These are phyloP conservation scores for Gossypium longicalyx DNA, from an alignment of 345 rosid genomes.

Conservation along the genomic window DNA sequence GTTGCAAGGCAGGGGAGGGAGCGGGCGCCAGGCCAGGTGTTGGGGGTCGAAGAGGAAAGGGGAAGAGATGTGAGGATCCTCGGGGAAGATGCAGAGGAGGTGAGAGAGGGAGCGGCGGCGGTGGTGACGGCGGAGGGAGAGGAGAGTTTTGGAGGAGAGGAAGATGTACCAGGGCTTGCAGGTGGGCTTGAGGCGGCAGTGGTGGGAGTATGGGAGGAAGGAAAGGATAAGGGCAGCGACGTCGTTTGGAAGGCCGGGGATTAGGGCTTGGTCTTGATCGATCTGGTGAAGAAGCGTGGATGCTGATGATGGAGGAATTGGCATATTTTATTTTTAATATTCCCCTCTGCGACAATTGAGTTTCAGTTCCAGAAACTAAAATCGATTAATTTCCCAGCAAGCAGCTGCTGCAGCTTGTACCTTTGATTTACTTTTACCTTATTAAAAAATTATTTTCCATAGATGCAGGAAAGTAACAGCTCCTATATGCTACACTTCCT, in stretches of 20 bases:
- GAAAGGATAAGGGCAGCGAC: conserved; percentile 53
- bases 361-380: neutral
- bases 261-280: conserved; percentile 38
- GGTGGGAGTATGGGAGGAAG: conserved; percentile 67
- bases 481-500: neutral
- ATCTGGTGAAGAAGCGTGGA: conserved; percentile 20
- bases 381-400: neutral
- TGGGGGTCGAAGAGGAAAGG: conserved; percentile 78
- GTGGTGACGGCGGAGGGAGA: conserved; percentile 48
- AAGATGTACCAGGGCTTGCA: conserved; percentile 69
- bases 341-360: neutral
- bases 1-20: conserved; percentile 77
- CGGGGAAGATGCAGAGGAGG: conserved; percentile 81
- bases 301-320: conserved; percentile 21
- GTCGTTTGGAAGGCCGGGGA: conserved; percentile 79
- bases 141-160: conserved; percentile 65
- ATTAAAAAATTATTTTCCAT: neutral
- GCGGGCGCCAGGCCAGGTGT: conserved; percentile 61
- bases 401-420: too few relatives aligned
- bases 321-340: neutral
- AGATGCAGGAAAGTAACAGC: neutral
- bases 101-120: conserved; percentile 34
- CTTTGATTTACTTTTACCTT: neutral
- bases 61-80: conserved; percentile 72
- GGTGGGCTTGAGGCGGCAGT: conserved; percentile 62